These are phyloP conservation scores for Pezizomycotina sp. DNA, from an alignment of 2,329 filamentous ascomycete species.

Conservation along the genomic window DNA sequence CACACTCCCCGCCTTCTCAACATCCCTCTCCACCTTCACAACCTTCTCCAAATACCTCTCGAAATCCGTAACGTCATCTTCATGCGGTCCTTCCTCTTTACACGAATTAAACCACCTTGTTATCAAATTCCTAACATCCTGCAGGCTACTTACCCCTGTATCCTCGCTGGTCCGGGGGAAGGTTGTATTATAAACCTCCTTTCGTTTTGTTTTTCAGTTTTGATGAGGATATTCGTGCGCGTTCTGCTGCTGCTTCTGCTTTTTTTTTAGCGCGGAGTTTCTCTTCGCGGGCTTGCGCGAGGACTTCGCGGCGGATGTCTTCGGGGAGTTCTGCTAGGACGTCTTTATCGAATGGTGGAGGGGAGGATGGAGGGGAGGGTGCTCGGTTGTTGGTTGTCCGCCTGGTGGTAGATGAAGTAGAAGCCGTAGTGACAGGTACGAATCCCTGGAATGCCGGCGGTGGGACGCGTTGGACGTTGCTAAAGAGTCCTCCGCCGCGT, in stretches of 20 bases:
- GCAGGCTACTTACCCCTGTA: constrained; percentile 28
- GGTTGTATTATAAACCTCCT: not conserved
- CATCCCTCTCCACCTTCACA: constrained; percentile 56
- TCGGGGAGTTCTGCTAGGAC: constrained; percentile 72
- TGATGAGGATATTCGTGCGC: constrained; percentile 9
- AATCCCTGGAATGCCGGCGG: too few species aligned
- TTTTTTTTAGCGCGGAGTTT: constrained; percentile 20
- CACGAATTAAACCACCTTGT: constrained; percentile 62
- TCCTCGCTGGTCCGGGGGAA: too few species aligned
- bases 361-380: constrained; percentile 19
- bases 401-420: too few species aligned
- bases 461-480: too few species aligned
- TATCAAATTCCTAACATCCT: constrained; percentile 57
- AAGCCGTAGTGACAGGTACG: too few species aligned
- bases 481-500: too few species aligned
- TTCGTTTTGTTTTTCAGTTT: constrained; percentile 6
- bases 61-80: constrained; percentile 59
- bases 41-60: constrained; percentile 56
- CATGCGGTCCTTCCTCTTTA: constrained; percentile 55
- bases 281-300: constrained; percentile 33
- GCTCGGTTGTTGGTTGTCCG: constrained; percentile 26
- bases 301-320: constrained; percentile 60
- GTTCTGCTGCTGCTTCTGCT: constrained; percentile 45
- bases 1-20: constrained; percentile 55
- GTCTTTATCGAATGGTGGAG: constrained; percentile 42